Percentiles rank a stretch among this genome's conserved stretches.
Conservation (phyloP, 768 basidiomycete species). For the Leccinum rimulosum region DNA sequence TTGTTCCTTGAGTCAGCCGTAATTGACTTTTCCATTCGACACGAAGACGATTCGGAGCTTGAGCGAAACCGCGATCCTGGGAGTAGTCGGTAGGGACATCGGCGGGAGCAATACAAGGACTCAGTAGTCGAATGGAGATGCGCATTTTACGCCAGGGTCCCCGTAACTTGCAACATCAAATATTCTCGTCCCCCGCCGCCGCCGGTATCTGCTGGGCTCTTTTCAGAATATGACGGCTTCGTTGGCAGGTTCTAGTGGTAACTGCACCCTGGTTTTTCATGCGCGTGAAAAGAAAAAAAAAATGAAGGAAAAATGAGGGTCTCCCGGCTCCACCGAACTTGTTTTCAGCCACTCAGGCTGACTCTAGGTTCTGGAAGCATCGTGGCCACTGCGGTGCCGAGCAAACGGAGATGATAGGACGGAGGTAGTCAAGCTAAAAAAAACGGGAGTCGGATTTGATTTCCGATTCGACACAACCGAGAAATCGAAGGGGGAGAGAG, state of each 20-base stretch:
- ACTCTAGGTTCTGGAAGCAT: not conserved
- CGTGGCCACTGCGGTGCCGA: not conserved
- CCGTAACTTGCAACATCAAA: not conserved
- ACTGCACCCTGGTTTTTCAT: too few species aligned
- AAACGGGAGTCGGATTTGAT: slow-evolving; percentile 1
- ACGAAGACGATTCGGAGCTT: not conserved
- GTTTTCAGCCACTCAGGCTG: not conserved
- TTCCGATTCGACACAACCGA: slow-evolving; percentile 10
- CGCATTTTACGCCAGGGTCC: too few species aligned
- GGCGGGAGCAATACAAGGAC: not conserved
- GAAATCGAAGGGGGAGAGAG: not conserved
- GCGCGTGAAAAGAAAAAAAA: not conserved
- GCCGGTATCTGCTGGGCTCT: not conserved
- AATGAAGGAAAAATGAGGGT: not conserved
- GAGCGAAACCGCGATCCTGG: not conserved
- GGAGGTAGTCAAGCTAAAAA: not conserved
- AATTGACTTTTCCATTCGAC: not conserved
- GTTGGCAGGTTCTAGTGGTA: not conserved
- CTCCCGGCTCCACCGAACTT: not conserved
- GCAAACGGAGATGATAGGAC: not conserved
- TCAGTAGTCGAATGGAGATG: not conserved
- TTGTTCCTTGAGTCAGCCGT: too few species aligned
- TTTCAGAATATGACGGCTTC: not conserved
- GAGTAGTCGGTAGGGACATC: not conserved
- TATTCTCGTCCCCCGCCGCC: not conserved